Conservation (phyloP, 2,329 filamentous ascomycete genomes). For the Fusarium stilboides region DNA sequence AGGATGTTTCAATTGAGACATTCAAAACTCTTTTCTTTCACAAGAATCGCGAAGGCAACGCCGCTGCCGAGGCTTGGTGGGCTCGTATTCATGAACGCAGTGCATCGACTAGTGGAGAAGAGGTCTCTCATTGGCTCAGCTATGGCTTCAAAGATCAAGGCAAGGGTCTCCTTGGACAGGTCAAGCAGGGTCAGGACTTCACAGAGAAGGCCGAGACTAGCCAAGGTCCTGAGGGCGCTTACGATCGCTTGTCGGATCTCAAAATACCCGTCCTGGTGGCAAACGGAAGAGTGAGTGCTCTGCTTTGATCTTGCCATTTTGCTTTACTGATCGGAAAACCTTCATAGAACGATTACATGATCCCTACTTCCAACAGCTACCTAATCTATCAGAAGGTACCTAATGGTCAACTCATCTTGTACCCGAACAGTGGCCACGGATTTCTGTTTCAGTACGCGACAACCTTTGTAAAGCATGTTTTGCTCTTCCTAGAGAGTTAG, state of each 20-base stretch:
- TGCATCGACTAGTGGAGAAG: not conserved
- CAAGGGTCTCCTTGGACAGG: not conserved
- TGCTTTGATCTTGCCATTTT: fast-evolving
- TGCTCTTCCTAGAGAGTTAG: not conserved
- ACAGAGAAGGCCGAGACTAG: not conserved
- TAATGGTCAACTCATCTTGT: constrained; percentile 13
- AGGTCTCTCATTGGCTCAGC: constrained; percentile 9
- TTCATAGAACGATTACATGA: constrained; percentile 19
- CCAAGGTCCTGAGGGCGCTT: not conserved
- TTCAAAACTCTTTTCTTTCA: constrained; percentile 25
- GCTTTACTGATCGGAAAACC: not conserved
- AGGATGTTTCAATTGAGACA: constrained; percentile 2
- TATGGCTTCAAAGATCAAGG: not conserved
- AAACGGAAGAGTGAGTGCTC: constrained; percentile 4
- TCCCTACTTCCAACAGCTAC: constrained; percentile 21
- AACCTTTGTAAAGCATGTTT: constrained; percentile 2
- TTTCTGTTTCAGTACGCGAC: constrained; percentile 21
- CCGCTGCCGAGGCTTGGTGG: constrained; percentile 20
- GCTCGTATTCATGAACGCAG: constrained; percentile 8
- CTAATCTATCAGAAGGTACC: constrained; percentile 6
- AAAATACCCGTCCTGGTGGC: not conserved
- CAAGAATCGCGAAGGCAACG: not conserved
- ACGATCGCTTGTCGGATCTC: not conserved
- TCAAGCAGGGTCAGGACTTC: not conserved
- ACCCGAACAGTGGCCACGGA: constrained; percentile 17